A percentile compares a stretch with the other conserved stretches of the same genome.
Evolutionary conservation across 2,329 filamentous ascomycete genomes (phyloP).

Genomic region (Emericellopsis cladophorae): DNA sequence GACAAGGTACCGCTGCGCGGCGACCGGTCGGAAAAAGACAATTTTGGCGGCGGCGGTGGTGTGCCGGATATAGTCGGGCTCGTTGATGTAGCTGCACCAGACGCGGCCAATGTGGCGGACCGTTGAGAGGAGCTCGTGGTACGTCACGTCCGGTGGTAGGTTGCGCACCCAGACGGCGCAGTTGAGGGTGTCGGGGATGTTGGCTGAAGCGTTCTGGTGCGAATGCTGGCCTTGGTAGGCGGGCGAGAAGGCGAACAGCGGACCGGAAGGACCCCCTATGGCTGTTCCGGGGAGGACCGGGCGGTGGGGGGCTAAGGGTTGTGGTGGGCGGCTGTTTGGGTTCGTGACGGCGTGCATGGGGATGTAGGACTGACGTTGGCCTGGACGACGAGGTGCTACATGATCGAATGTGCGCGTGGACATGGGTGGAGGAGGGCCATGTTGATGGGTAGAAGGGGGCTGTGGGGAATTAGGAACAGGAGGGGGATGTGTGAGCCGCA

Average conservation of each 20-base stretch:
- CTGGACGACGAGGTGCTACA: too few species aligned
- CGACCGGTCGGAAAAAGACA: constrained; percentile 30
- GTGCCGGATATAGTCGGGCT: constrained; percentile 22
- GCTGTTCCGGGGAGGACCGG: too few species aligned
- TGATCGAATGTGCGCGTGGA: too few species aligned
- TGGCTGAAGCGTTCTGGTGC: constrained; percentile 19
- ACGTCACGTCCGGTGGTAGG: constrained; percentile 28
- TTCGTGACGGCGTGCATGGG: too few species aligned
- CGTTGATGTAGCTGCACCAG: constrained; percentile 38
- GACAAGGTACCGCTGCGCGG: constrained; percentile 19
- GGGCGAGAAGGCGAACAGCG: constrained; percentile 12
- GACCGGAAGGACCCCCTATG: too few species aligned
- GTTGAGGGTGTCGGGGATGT: constrained; percentile 22
- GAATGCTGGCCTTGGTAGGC: constrained; percentile 23
- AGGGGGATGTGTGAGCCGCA: too few species aligned
- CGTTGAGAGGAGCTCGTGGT: constrained; percentile 27
- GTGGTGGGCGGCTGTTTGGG: too few species aligned
- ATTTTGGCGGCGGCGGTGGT: constrained; percentile 32
- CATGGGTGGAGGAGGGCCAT: too few species aligned
- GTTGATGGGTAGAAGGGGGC: too few species aligned
- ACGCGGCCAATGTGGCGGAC: constrained; percentile 36
- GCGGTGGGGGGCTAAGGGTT: too few species aligned
- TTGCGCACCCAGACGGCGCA: constrained; percentile 41
- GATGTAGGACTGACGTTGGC: too few species aligned
- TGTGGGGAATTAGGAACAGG: too few species aligned